phyloP scores from a whole-genome alignment of 306 rosid genomes.

The Medicago ruthenica region DNA sequence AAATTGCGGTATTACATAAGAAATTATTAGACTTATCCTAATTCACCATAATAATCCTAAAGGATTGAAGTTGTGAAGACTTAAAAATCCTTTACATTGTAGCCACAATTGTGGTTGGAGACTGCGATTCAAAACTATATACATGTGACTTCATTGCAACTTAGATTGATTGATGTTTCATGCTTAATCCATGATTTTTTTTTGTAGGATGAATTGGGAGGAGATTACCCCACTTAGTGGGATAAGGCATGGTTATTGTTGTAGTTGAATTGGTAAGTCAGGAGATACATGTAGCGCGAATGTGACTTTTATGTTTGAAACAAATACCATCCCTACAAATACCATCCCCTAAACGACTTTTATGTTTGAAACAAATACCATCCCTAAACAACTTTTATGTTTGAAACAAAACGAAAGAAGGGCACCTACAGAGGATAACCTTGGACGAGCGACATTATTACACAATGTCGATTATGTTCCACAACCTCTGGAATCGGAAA shows the following conservation, averaged over 20 bases:
- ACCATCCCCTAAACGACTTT: constrained; percentile 7
- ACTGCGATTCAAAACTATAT: no score
- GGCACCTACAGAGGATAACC: constrained; percentile 87
- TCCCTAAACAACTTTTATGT: constrained; percentile 6
- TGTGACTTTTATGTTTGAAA: background rate
- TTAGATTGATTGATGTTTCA: no score
- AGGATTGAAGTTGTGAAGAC: background rate
- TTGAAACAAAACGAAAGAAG: constrained; percentile 34
- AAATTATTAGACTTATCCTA: constrained; percentile 4
- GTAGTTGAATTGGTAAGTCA: no score
- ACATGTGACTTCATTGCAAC: no score
- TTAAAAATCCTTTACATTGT: no score
- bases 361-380: constrained; percentile 24
- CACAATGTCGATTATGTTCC: constrained; percentile 89
- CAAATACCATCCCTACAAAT: background rate
- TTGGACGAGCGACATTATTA: constrained; percentile 88
- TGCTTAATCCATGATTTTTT: no score
- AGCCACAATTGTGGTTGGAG: no score
- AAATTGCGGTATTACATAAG: constrained; percentile 7
- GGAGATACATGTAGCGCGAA: background rate
- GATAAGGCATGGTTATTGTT: no score
- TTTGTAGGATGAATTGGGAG: no score
- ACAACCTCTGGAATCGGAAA: constrained; percentile 88
- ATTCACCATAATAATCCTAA: constrained; percentile 27
- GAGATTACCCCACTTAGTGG: no score